These are phyloP conservation scores for Iris macrosiphon DNA, from an alignment of 106 monocot genomes.

Conservation along the genomic window DNA sequence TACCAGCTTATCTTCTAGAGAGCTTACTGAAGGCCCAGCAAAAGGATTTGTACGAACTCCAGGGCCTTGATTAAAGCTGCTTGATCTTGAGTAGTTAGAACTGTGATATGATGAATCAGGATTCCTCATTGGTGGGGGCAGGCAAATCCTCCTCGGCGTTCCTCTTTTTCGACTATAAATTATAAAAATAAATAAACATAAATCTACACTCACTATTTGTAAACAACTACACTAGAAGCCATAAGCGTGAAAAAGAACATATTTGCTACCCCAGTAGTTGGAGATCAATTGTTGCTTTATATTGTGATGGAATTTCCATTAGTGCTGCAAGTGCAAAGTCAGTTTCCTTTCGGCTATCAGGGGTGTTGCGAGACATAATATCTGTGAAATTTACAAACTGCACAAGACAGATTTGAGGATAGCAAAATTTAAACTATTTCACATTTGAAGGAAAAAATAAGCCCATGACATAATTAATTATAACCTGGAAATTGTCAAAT, in stretches of 20 bases:
- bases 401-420: neutral
- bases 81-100: constrained; percentile 28
- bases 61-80: constrained; percentile 35
- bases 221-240: neutral
- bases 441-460: neutral
- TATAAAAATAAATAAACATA: neutral
- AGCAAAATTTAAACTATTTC: neutral
- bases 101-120: constrained; percentile 18
- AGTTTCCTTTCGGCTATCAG: constrained; percentile 48
- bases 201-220: neutral
- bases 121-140: constrained; percentile 48
- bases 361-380: constrained; percentile 52
- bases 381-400: constrained; percentile 91
- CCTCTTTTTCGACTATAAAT: constrained; percentile 41
- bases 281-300: constrained; percentile 69
- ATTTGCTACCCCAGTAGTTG: constrained; percentile 68
- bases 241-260: neutral
- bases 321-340: constrained; percentile 72
- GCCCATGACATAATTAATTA: neutral
- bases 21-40: constrained; percentile 25
- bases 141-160: constrained; percentile 30
- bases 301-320: constrained; percentile 84
- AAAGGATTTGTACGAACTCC: constrained; percentile 4
- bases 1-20: constrained; percentile 51
- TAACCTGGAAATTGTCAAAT: constrained; percentile 84